These are phyloP conservation scores for Irpex sp. DNA, from an alignment of 1,284 basidiomycete genomes.

Conservation along the genomic window DNA sequence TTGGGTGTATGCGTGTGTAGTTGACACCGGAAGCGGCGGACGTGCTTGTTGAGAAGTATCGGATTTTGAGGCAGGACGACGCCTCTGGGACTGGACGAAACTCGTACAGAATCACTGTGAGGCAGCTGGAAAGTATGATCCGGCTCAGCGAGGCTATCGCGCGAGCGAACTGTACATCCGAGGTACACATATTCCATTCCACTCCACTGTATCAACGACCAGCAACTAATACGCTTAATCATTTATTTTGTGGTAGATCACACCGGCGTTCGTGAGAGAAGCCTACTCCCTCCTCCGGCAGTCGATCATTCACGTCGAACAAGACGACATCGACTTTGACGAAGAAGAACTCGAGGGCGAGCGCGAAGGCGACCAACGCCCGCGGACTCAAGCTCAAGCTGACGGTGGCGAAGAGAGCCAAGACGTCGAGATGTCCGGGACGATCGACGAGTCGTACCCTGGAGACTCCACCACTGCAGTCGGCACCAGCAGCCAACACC, in stretches of 20 bases:
- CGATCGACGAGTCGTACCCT: constrained; percentile 53
- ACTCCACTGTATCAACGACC: background rate
- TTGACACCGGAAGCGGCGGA: constrained; percentile 91
- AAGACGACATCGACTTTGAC: constrained; percentile 97
- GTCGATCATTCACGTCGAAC: constrained; percentile 99
- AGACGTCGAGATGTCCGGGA: constrained; percentile 62
- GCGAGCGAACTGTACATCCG: constrained; percentile 89
- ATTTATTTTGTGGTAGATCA: constrained; percentile 51
- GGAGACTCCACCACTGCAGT: constrained; percentile 32
- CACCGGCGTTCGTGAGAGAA: constrained; percentile 90
- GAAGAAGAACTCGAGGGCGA: constrained; percentile 78
- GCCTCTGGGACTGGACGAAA: constrained; percentile 82
- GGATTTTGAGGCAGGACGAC: constrained; percentile 90
- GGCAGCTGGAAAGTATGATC: constrained; percentile 96
- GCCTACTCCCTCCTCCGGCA: constrained; percentile 91
- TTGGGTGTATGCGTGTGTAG: constrained; percentile 33
- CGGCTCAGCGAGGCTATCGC: constrained; percentile 96
- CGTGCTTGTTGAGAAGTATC: constrained; percentile 94
- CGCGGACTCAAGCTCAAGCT: background rate
- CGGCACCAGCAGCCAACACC: constrained; percentile 18
- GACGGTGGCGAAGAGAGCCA: constrained; percentile 40
- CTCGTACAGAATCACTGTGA: constrained; percentile 94
- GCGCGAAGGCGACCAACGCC: constrained; percentile 28
- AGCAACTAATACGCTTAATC: background rate
- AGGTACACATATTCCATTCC: constrained; percentile 41